A percentile compares a stretch with the other conserved stretches of the same genome.
These are phyloP conservation scores for Ophiostoma triangulosporum DNA, from an alignment of 2,329 filamentous ascomycete species.

Conservation along the genomic window DNA sequence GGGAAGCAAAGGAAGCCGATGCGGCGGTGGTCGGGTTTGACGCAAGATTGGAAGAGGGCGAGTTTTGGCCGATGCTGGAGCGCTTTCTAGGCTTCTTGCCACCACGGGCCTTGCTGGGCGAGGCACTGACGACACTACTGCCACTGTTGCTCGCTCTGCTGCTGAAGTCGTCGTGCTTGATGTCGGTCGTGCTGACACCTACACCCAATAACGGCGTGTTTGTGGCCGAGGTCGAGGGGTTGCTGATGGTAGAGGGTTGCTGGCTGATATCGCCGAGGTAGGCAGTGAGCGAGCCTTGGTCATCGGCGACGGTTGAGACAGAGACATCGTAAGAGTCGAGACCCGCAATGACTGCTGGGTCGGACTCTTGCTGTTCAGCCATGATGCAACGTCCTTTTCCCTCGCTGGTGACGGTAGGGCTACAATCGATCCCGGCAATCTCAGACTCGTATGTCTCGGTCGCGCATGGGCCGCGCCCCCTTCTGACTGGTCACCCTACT, in stretches of 20 bases:
- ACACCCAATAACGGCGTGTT: neutral
- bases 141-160: conserved; percentile 4
- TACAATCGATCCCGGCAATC: neutral
- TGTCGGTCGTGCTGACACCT: neutral
- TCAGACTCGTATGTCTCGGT: neutral
- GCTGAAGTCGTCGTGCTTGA: conserved; percentile 1
- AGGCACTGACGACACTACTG: conserved; percentile 1
- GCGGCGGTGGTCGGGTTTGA: conserved; percentile 7
- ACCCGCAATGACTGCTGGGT: conserved; percentile 12
- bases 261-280: conserved; percentile 9
- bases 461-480: conserved; percentile 2
- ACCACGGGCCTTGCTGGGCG: neutral
- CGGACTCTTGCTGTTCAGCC: conserved; percentile 12
- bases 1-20: conserved; percentile 14
- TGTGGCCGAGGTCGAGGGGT: neutral
- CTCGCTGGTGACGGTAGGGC: neutral
- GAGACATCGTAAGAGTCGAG: conserved; percentile 12
- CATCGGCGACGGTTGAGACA: neutral
- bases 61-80: neutral
- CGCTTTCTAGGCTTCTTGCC: neutral
- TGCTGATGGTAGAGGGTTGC: neutral
- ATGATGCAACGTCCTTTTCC: conserved; percentile 6
- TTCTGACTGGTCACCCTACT: neutral
- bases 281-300: conserved; percentile 6
- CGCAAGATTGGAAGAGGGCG: neutral